Conservation (phyloP, 768 basidiomycete species). For the Lactarius pseudohatsudake region DNA sequence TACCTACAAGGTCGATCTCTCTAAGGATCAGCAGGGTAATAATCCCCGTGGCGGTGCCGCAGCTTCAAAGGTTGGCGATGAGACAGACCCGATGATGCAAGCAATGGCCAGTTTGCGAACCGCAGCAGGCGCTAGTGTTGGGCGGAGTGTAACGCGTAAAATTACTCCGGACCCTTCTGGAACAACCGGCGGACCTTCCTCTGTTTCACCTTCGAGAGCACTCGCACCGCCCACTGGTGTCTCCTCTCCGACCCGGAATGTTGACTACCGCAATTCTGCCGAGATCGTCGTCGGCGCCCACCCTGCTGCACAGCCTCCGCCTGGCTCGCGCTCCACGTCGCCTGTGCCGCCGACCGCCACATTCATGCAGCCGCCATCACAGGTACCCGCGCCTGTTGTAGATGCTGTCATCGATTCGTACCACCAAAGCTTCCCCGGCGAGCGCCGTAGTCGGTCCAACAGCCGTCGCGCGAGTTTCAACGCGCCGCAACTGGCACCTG, state of each 20-base stretch:
- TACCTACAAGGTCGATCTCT: conserved; percentile 65
- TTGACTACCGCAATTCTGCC: conserved; percentile 75
- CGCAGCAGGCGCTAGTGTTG: conserved; percentile 35
- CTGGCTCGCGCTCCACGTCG: conserved; percentile 65
- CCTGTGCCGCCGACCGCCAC: conserved; percentile 72
- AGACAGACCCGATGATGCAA: conserved; percentile 42
- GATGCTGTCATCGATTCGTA: conserved; percentile 77
- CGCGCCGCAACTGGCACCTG: conserved; percentile 32
- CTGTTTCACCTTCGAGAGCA: conserved; percentile 18
- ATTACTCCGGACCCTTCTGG: conserved; percentile 18
- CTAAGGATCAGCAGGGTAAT: conserved; percentile 60
- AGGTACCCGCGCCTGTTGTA: conserved; percentile 51
- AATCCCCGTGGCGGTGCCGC: conserved; percentile 4
- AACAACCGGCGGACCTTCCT: conserved; percentile 20
- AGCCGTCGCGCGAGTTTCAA: conserved; percentile 36
- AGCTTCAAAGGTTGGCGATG: conserved; percentile 33
- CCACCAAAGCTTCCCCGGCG: conserved; percentile 85
- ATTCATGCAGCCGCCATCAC: conserved; percentile 62
- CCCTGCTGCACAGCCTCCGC: conserved; percentile 45
- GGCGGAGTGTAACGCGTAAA: conserved; percentile 32
- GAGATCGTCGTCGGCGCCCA: conserved; percentile 77
- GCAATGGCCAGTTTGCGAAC: conserved; percentile 38
- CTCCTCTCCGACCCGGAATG: conserved; percentile 32
- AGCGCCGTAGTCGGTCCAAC: conserved; percentile 55
- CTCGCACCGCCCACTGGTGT: conserved; percentile 29